Evolutionary conservation across 441 rosid genomes (phyloP), one percentile per base, ranked within the genome.

Genomic region (Euphorbia schlechtendalii): DNA sequence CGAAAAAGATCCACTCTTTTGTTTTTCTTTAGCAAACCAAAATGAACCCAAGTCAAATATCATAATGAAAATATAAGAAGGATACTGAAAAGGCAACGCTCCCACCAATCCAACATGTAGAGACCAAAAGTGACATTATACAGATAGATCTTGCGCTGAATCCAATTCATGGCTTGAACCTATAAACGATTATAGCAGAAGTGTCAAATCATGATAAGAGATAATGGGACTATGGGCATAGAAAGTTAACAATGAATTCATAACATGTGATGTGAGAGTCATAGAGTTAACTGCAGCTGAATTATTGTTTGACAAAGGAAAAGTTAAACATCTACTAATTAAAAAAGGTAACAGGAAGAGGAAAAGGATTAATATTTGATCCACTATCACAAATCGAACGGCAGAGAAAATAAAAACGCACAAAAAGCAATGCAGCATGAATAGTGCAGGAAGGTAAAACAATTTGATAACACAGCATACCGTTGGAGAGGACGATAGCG

Each of bases 31-130:
- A 12, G 17, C 17, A 22, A 60, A 60, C 13, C 51, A 20, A 36
- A 8, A 17, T 15, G 24, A 34, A 62, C 12, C 24, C 61, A 25
- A 28, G 18, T 40, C 13, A 41, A 53, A 20, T 30, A 24, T 41
- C 3, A 55, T 27, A 64, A 34, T 15, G 12, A 63, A 48, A 1
- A 5, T 38, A 43, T 14, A 70, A 9, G 12, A n/a, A 59, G 45
- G 98, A 94, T 91, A 91, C 99, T 94, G 87, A 91, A 94, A 67
- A 94, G 89, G 71, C 74, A 91, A 46, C 96, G 96, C 80, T 94
- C 98, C 99, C 98, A 91, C 98, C 96, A 91, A 71, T 94, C 99
- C 85, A 94, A 78, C 99, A 94, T 94, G 79, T 73, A 91, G 69
- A 94, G 96, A 64, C 98, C 99, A 48, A 94, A 94, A 24, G 98